These are phyloP conservation scores for Fusarium metavorans DNA, from an alignment of 2,329 filamentous ascomycete species.

Conservation along the genomic window DNA sequence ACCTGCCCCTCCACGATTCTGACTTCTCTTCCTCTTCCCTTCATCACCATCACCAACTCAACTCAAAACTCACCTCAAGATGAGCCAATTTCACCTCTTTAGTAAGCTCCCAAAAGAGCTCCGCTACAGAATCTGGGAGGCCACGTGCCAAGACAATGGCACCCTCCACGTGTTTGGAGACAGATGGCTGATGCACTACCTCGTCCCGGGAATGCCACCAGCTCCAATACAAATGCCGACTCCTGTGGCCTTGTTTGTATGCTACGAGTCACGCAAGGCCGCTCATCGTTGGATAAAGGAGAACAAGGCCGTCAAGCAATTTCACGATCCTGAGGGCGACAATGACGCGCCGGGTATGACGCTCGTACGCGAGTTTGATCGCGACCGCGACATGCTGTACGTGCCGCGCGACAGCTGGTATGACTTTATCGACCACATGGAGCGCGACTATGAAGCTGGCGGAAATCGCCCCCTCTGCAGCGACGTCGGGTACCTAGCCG, in stretches of 20 bases:
- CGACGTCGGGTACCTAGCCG: constrained; percentile 35
- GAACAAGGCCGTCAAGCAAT: background rate
- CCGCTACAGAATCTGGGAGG: constrained; percentile 41
- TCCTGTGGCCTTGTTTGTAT: constrained; percentile 30
- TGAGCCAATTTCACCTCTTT: constrained; percentile 38
- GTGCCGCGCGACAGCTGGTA: constrained; percentile 32
- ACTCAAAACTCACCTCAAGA: background rate
- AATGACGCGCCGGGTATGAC: constrained; percentile 19
- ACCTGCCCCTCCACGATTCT: background rate
- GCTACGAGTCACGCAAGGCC: constrained; percentile 38
- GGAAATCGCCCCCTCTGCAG: constrained; percentile 9
- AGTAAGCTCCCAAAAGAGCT: constrained; percentile 40
- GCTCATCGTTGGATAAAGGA: constrained; percentile 29
- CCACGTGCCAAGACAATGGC: constrained; percentile 15
- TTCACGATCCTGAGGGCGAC: constrained; percentile 6
- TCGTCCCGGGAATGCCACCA: background rate
- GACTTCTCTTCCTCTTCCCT: background rate
- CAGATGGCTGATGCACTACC: constrained; percentile 24
- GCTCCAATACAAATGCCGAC: constrained; percentile 29
- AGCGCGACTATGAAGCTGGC: background rate
- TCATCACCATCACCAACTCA: background rate
- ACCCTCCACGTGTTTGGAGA: constrained; percentile 35
- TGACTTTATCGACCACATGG: constrained; percentile 18
- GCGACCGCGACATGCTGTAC: constrained; percentile 33
- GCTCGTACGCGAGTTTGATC: constrained; percentile 29